Evolutionary conservation across 1,284 basidiomycete genomes (phyloP).

Genomic region (Ustilago trichophora): DNA sequence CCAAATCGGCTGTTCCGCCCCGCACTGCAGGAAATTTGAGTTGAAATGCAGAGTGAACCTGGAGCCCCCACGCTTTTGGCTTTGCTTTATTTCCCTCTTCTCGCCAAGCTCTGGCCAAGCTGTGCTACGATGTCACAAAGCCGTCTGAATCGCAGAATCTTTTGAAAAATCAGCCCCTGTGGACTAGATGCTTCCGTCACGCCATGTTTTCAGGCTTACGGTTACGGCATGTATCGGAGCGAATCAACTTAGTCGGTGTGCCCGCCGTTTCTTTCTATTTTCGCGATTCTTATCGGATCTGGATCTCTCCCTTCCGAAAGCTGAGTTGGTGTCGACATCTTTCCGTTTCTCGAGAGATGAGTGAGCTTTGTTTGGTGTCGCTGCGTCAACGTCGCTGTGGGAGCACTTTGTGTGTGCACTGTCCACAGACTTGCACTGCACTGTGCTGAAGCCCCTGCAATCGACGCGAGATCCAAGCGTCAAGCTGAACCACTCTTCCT

Average conservation of each 20-base stretch:
- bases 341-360: not conserved
- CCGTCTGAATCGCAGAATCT: not conserved
- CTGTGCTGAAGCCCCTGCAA: too few relatives aligned
- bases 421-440: not conserved
- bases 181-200: not conserved
- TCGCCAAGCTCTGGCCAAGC: too few relatives aligned
- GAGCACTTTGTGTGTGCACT: too few relatives aligned
- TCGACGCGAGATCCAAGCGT: slow-evolving; percentile 5
- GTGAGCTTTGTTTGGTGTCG: too few relatives aligned
- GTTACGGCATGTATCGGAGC: slow-evolving; percentile 5
- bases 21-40: too few relatives aligned
- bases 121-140: too few relatives aligned
- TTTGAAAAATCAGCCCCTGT: too few relatives aligned
- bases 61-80: too few relatives aligned
- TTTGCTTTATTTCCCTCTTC: too few relatives aligned
- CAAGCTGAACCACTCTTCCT: not conserved
- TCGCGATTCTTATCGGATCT: slow-evolving; percentile 13
- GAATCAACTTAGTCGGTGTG: too few relatives aligned
- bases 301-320: slow-evolving; percentile 13
- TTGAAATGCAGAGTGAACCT: too few relatives aligned
- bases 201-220: not conserved
- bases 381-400: too few relatives aligned
- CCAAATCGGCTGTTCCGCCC: slow-evolving; percentile 6
- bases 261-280: not conserved
- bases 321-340: not conserved